Evolutionary conservation across 352 stramenopile genomes (phyloP).

Genomic region (Hyaloperonospora arabidopsidis): DNA sequence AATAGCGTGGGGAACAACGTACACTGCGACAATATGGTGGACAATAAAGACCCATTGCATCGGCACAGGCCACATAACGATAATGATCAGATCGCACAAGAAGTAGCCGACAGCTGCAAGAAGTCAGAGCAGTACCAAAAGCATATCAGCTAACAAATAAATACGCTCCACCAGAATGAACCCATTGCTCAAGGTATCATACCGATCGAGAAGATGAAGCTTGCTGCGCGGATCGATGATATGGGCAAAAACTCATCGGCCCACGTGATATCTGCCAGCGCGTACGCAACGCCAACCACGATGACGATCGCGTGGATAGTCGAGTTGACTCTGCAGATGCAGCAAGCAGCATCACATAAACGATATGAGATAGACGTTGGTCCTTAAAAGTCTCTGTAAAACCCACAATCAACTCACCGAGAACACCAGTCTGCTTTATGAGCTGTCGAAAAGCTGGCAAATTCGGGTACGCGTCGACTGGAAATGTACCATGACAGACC

Average conservation of each 20-base stretch:
- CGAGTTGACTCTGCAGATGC: conserved; percentile 55
- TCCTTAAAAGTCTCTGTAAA: too few species aligned
- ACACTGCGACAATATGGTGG: conserved; percentile 77
- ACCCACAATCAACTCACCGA: conserved; percentile 43
- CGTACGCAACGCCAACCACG: conserved; percentile 55
- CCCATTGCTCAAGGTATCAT: neutral
- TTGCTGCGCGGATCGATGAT: conserved; percentile 61
- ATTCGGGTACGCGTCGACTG: conserved; percentile 47
- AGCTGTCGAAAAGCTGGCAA: conserved; percentile 46
- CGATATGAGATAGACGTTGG: neutral
- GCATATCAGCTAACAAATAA: conserved; percentile 2
- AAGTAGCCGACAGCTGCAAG: conserved; percentile 70
- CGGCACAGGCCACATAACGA: conserved; percentile 64
- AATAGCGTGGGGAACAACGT: conserved; percentile 17
- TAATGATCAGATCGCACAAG: conserved; percentile 70
- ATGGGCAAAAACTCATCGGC: conserved; percentile 56
- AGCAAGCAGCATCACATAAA: neutral
- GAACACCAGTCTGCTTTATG: conserved; percentile 81
- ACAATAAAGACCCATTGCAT: conserved; percentile 76
- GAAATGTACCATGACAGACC: conserved; percentile 52
- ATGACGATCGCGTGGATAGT: conserved; percentile 65
- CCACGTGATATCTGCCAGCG: conserved; percentile 59
- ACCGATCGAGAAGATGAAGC: conserved; percentile 83
- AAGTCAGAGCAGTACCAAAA: conserved; percentile 7
- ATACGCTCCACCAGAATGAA: neutral